Conservation (phyloP, 106 monocot genomes). For the Allium cepa region DNA sequence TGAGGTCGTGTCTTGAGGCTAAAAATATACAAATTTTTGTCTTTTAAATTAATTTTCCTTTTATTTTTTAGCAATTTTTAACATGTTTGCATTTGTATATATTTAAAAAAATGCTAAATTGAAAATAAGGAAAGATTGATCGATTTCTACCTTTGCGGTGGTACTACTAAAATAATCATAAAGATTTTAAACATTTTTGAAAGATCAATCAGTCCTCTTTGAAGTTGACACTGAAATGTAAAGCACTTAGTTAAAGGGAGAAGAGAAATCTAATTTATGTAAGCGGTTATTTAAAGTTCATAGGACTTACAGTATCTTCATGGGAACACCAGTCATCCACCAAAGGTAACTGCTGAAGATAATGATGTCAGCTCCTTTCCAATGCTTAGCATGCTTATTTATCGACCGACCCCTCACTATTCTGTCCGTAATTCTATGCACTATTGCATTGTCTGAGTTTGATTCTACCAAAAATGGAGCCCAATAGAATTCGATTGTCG, state of each 20-base stretch:
- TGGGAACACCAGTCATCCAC: constrained; percentile 55
- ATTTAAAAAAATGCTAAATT: no score
- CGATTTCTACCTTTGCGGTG: no score
- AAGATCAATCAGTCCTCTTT: background rate
- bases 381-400: constrained; percentile 44
- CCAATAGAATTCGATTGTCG: constrained; percentile 54
- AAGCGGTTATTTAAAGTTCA: background rate
- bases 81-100: no score
- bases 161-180: background rate
- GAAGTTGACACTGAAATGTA: background rate
- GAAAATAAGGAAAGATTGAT: no score
- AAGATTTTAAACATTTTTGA: background rate
- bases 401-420: constrained; percentile 26
- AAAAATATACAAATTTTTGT: no score
- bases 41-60: no score
- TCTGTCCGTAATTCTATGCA: constrained; percentile 33
- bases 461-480: constrained; percentile 58
- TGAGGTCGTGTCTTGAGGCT: no score
- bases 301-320: constrained; percentile 53
- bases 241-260: background rate
- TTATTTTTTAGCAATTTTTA: no score
- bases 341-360: constrained; percentile 56
- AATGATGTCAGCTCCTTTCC: constrained; percentile 44
- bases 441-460: constrained; percentile 46
- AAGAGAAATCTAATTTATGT: background rate